Percentiles rank a stretch among this genome's conserved stretches.
Evolutionary conservation across 2,329 filamentous ascomycete genomes (phyloP).

Genomic region (Aureobasidium sp.): DNA sequence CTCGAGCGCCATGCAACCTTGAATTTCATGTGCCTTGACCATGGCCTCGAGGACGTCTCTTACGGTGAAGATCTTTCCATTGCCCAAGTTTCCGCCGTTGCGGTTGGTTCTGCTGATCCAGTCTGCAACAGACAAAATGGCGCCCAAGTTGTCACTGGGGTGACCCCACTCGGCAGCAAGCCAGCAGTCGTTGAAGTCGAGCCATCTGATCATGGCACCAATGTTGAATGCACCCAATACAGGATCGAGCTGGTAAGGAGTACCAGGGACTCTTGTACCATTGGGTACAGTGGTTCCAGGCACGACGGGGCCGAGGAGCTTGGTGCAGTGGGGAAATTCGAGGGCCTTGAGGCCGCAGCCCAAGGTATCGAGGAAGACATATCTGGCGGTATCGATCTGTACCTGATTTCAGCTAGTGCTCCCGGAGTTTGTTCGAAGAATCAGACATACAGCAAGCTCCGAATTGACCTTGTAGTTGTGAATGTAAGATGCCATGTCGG

Average conservation of each 20-base stretch:
- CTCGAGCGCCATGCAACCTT: slow-evolving; percentile 91
- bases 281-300: slow-evolving; percentile 87
- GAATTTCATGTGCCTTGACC: slow-evolving; percentile 96
- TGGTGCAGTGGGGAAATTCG: slow-evolving; percentile 91
- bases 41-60: slow-evolving; percentile 91
- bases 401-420: background rate
- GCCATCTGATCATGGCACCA: slow-evolving; percentile 96
- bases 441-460: slow-evolving; percentile 71
- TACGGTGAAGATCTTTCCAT: slow-evolving; percentile 76
- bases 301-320: slow-evolving; percentile 87
- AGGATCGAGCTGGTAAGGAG: slow-evolving; percentile 88
- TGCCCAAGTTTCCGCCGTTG: slow-evolving; percentile 65
- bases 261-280: slow-evolving; percentile 84
- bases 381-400: slow-evolving; percentile 93
- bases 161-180: slow-evolving; percentile 98
- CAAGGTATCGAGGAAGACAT: slow-evolving; percentile 93
- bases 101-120: slow-evolving; percentile 95
- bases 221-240: slow-evolving; percentile 98
- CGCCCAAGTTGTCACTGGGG: slow-evolving; percentile 94
- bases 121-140: slow-evolving; percentile 92
- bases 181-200: slow-evolving; percentile 99
- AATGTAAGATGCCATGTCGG: slow-evolving; percentile 91
- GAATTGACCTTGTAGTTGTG: slow-evolving; percentile 87
- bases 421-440: background rate
- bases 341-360: slow-evolving; percentile 95